Conservation (phyloP, 2,329 filamentous ascomycete genomes). For the Calcarisporium arbuscula region DNA sequence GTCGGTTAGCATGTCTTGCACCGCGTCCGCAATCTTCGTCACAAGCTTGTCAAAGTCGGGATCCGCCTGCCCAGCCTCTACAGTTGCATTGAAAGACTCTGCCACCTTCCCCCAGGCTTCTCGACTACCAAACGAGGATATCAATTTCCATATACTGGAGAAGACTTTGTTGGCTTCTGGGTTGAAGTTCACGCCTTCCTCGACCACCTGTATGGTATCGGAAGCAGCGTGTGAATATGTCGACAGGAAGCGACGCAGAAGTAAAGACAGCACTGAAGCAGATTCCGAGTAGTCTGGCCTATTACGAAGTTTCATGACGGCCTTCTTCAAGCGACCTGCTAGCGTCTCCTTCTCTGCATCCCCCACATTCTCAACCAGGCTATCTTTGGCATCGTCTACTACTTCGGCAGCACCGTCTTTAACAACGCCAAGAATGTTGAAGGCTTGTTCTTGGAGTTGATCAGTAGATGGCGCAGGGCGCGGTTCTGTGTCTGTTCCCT, state of each 20-base stretch:
- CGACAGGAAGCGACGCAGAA: slow-evolving; percentile 73
- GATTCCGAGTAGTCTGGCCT: slow-evolving; percentile 80
- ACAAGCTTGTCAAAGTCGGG: slow-evolving; percentile 77
- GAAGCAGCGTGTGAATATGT: slow-evolving; percentile 69
- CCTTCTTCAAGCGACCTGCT: slow-evolving; percentile 67
- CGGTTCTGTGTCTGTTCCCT: slow-evolving; percentile 39
- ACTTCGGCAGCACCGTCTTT: slow-evolving; percentile 48
- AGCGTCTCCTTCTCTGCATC: slow-evolving; percentile 69
- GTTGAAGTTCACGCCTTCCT: slow-evolving; percentile 69
- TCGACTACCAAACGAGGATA: slow-evolving; percentile 72
- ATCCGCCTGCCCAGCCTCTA: slow-evolving; percentile 69
- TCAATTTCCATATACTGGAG: slow-evolving; percentile 71
- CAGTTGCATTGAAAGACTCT: slow-evolving; percentile 58
- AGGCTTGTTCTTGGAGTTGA: slow-evolving; percentile 56
- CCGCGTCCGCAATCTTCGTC: slow-evolving; percentile 62
- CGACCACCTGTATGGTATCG: slow-evolving; percentile 58
- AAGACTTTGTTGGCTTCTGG: slow-evolving; percentile 68
- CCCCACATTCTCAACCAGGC: slow-evolving; percentile 65
- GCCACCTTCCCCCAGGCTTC: slow-evolving; percentile 73
- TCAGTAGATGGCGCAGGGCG: slow-evolving; percentile 45
- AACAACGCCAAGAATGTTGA: slow-evolving; percentile 48
- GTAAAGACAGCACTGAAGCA: slow-evolving; percentile 67
- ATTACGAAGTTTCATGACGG: slow-evolving; percentile 66
- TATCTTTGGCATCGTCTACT: slow-evolving; percentile 56
- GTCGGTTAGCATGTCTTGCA: slow-evolving; percentile 79